These are phyloP conservation scores for Daldinia eschscholtzii DNA, from an alignment of 2,329 filamentous ascomycete species.

Conservation along the genomic window DNA sequence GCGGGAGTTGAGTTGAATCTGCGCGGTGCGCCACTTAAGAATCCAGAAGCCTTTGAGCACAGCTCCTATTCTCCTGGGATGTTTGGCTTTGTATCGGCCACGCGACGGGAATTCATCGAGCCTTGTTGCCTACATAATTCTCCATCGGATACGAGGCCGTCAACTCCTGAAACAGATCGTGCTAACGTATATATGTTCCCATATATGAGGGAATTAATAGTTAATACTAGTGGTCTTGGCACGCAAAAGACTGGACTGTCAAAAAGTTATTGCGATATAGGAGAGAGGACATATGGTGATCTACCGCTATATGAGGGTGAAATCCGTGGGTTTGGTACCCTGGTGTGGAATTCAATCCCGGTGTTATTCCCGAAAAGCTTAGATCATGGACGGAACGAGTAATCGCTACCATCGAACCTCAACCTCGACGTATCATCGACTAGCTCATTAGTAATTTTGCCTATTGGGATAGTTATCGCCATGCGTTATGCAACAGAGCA, in stretches of 20 bases:
- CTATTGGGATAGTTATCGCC: not conserved
- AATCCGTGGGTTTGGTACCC: not conserved
- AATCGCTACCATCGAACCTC: not conserved
- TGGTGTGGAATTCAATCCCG: slow-evolving; percentile 3
- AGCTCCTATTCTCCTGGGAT: not conserved
- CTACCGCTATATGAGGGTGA: not conserved
- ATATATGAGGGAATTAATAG: slow-evolving; percentile 6
- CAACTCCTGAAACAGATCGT: not conserved
- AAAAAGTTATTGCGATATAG: not conserved
- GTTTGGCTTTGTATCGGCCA: not conserved
- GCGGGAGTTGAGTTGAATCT: not conserved
- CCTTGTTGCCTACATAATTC: not conserved
- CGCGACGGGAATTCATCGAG: not conserved
- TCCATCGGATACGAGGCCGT: not conserved
- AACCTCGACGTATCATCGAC: not conserved
- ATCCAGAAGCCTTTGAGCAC: not conserved
- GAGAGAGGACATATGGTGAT: not conserved
- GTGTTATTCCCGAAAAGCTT: not conserved
- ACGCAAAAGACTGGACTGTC: not conserved
- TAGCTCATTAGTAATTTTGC: not conserved
- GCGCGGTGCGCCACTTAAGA: not conserved
- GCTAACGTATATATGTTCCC: not conserved
- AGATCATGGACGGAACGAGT: not conserved
- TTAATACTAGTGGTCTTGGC: slow-evolving; percentile 5
- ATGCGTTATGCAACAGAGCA: not conserved